Evolutionary conservation across 108 stramenopile genomes (phyloP).

Genomic region (Thalassiosira profunda): DNA sequence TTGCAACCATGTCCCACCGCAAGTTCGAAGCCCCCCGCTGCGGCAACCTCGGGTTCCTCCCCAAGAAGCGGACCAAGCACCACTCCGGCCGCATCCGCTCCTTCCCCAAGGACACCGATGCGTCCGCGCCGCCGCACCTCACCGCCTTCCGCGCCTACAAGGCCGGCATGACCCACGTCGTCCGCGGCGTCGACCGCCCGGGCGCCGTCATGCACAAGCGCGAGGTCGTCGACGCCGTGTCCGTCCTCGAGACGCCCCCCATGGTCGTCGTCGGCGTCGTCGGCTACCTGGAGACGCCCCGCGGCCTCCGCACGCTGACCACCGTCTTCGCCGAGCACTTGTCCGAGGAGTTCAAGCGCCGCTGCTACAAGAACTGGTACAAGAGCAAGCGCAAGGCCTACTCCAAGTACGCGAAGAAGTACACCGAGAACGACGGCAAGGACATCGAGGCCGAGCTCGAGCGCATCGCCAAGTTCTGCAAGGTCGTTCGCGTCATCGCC

Average conservation of each 20-base stretch:
- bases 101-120: conserved; percentile 96
- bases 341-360: conserved; percentile 99
- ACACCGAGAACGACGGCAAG: conserved; percentile 89
- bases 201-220: conserved; percentile 99
- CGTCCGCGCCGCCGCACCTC: conserved; percentile 91
- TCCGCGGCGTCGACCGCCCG: conserved; percentile 98
- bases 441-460: conserved; percentile 97
- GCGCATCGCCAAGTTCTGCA: conserved; percentile 98
- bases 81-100: conserved; percentile 97
- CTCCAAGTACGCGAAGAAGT: conserved; percentile 99
- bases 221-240: conserved; percentile 99
- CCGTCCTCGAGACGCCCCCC: conserved; percentile 98
- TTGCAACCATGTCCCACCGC: conserved; percentile 90
- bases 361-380: conserved; percentile 99
- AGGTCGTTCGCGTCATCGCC: conserved; percentile 98
- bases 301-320: conserved; percentile 97
- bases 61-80: conserved; percentile 99
- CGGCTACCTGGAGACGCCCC: conserved; percentile 99
- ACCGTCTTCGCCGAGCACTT: conserved; percentile 99
- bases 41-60: conserved; percentile 97
- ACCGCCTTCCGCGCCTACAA: conserved; percentile 99
- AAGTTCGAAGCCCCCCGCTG: conserved; percentile 98
- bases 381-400: conserved; percentile 99
- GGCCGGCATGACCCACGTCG: conserved; percentile 99
- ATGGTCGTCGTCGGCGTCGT: conserved; percentile 99